These are phyloP conservation scores for Talinum fruticosum DNA, from an alignment of 148 eudicot species.

Conservation along the genomic window DNA sequence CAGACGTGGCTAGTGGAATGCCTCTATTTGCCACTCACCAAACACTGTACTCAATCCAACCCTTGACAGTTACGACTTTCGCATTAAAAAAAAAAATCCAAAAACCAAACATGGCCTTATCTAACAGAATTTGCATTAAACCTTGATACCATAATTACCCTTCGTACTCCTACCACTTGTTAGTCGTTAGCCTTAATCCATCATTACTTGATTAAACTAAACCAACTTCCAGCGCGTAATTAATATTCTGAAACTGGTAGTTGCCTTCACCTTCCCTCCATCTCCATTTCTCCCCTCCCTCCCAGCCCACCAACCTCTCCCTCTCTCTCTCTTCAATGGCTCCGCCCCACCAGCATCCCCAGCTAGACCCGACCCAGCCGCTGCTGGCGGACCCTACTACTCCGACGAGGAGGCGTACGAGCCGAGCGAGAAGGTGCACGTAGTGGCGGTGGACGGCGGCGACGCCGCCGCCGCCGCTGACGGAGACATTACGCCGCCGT, in stretches of 20 bases:
- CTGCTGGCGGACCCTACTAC: not conserved
- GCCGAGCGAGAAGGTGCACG: conserved; percentile 57
- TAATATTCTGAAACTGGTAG: not conserved
- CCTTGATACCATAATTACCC: too few relatives aligned
- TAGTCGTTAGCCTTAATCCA: not conserved
- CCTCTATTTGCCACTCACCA: too few relatives aligned
- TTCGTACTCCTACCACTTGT: not conserved
- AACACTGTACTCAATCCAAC: too few relatives aligned
- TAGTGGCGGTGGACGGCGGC: conserved; percentile 32
- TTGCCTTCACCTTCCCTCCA: not conserved
- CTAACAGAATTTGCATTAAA: not conserved
- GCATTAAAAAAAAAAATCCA: too few relatives aligned
- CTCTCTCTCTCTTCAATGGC: conserved; percentile 5
- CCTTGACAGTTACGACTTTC: too few relatives aligned
- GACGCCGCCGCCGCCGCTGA: conserved; percentile 16
- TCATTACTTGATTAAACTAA: not conserved
- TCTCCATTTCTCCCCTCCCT: not conserved
- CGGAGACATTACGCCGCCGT: conserved; percentile 54
- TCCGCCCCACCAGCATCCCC: conserved; percentile 1
- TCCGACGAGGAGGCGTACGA: conserved; percentile 54
- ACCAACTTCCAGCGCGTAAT: too few relatives aligned
- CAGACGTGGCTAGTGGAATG: too few relatives aligned
- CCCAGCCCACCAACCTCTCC: not conserved
- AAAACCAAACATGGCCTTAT: not conserved
- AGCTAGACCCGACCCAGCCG: conserved; percentile 3